A percentile compares a stretch with the other conserved stretches of the same genome.
Evolutionary conservation across 208 protist species (phyloP).

Genomic region (Tritrichomonas musculus): DNA sequence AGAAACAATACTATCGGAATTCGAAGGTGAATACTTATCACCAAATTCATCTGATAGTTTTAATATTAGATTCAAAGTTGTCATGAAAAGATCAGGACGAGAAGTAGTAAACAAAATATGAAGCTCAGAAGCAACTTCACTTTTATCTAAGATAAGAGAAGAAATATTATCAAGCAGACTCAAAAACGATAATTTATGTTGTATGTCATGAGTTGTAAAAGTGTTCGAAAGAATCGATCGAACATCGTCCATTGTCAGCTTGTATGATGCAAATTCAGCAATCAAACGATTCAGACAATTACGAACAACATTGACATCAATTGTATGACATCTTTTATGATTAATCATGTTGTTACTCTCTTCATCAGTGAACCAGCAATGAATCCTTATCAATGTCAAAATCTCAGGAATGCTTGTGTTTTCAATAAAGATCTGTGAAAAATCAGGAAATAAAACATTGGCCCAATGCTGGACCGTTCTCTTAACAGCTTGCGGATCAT

Average conservation of each 20-base stretch:
- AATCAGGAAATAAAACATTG: background rate
- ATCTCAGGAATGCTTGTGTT: background rate
- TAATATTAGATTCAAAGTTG: background rate
- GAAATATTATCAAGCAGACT: background rate
- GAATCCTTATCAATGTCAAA: background rate
- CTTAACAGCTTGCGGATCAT: background rate
- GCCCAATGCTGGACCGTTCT: background rate
- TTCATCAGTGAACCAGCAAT: background rate
- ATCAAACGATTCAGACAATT: background rate
- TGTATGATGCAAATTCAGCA: background rate
- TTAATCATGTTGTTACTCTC: background rate
- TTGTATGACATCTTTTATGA: background rate
- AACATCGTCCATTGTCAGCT: background rate
- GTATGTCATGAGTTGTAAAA: background rate
- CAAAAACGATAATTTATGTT: background rate
- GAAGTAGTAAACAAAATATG: background rate
- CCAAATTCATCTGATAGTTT: background rate
- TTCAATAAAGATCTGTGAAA: background rate
- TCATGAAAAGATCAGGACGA: background rate
- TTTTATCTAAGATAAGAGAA: background rate
- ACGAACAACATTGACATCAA: background rate
- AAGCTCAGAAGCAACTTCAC: background rate
- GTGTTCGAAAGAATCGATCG: background rate
- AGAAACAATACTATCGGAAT: too few relatives aligned
- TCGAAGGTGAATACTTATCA: too few relatives aligned